phyloP scores from a whole-genome alignment of 2,329 filamentous ascomycete species.

The Botrytis byssoidea region DNA sequence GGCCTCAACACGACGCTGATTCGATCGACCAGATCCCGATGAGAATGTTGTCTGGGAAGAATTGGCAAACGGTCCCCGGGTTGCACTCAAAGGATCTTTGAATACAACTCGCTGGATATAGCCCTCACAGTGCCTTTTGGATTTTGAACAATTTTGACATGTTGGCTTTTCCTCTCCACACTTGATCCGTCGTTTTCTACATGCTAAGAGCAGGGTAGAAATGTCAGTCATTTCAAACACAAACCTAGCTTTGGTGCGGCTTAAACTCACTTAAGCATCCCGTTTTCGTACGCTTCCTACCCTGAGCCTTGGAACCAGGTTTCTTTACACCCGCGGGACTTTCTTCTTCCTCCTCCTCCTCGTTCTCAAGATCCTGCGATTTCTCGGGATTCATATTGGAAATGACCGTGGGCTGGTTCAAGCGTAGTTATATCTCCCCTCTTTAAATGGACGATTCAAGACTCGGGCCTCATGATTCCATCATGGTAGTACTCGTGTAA shows the following conservation, averaged over 20 bases:
- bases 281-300: conserved; percentile 71
- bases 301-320: conserved; percentile 34
- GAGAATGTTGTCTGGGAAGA: conserved; percentile 22
- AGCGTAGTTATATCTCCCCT: neutral
- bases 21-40: conserved; percentile 19
- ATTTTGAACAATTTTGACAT: conserved; percentile 83
- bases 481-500: conserved; percentile 11
- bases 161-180: conserved; percentile 85
- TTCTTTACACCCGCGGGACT: conserved; percentile 25
- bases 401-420: neutral
- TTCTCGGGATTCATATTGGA: neutral
- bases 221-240: neutral
- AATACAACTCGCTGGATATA: conserved; percentile 81
- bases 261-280: conserved; percentile 75
- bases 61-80: conserved; percentile 45
- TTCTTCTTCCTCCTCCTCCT: conserved; percentile 8
- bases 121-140: conserved; percentile 78
- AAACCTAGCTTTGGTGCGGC: no score
- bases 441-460: conserved; percentile 1
- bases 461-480: conserved; percentile 13
- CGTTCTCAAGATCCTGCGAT: neutral
- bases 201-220: conserved; percentile 54
- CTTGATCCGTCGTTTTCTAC: conserved; percentile 92
- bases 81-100: conserved; percentile 67
- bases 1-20: conserved; percentile 25